These are phyloP conservation scores for Globisporangium irregulare DNA, from an alignment of 352 stramenopile genomes.

Conservation along the genomic window DNA sequence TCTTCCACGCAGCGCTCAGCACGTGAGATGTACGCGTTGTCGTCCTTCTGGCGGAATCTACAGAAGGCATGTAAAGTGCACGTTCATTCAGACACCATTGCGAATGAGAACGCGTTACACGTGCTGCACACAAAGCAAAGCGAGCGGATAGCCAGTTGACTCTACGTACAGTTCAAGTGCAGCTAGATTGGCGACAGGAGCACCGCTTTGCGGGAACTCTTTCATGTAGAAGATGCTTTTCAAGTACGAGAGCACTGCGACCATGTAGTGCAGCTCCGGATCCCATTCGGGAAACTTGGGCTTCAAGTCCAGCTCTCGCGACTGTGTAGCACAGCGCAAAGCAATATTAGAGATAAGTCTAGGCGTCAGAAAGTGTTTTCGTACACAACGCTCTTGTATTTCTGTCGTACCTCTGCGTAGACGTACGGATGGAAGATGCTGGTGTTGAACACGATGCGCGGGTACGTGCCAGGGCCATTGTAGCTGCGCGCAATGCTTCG, in stretches of 20 bases:
- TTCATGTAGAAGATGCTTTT: conserved; percentile 99
- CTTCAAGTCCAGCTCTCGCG: conserved; percentile 89
- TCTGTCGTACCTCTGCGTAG: conserved; percentile 44
- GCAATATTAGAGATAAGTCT: neutral
- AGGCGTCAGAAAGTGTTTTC: neutral
- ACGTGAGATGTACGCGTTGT: conserved; percentile 82
- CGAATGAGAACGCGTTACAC: neutral
- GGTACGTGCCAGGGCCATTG: conserved; percentile 92
- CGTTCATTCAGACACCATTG: neutral
- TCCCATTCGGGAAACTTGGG: conserved; percentile 93
- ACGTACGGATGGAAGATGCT: conserved; percentile 95
- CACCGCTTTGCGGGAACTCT: conserved; percentile 67
- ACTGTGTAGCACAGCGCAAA: conserved; percentile 28
- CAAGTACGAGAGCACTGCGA: conserved; percentile 94
- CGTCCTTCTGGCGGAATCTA: conserved; percentile 72
- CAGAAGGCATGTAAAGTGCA: conserved; percentile 13
- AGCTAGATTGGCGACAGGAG: conserved; percentile 71
- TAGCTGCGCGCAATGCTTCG: conserved; percentile 59
- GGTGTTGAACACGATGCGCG: conserved; percentile 91
- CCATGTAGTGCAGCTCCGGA: conserved; percentile 93
- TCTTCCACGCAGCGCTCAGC: conserved; percentile 91
- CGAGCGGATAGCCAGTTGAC: neutral
- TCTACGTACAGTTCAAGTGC: conserved; percentile 82
- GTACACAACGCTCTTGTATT: neutral
- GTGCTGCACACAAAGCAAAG: neutral